Evolutionary conservation across 805 yeast genomes (phyloP), one percentile per base, ranked within the genome.

Genomic region (Sungouiozyma intestinalis): DNA sequence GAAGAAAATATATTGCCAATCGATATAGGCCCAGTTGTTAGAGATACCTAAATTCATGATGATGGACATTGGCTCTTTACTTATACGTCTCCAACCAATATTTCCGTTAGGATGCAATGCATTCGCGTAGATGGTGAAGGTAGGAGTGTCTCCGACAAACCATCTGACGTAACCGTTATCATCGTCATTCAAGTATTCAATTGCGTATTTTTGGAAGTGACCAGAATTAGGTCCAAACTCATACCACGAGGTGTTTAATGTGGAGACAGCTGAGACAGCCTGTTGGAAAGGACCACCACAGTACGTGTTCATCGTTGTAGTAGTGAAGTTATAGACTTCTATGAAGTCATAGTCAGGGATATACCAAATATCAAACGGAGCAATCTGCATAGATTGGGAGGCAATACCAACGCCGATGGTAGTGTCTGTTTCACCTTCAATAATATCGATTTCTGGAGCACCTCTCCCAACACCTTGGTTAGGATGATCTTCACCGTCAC

Each of bases 321-420:
- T 67, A 0, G 83, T 66, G 18, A 51, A 49, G 64, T 90, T 85
- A 63, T 82, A 68, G 47, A 90, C 67, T 57, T 79, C 88, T 41
- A 87, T 61, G 55, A 73, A 88, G 50, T 78, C 75, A 62, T 87
- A 87, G 64, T 90, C 94, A 4, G 96, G 95, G 57, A 74, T 72
- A 59, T 85, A 90, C 97, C 97, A 90, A 48, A 87, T 80, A 63
- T 90, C 97, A 58, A 77, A 77, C 8, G 97, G 97, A 15, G 97
- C 97, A 48, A 86, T 66, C 69, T 90, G 97, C 57, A 81, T 64
- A 3, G 97, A 86, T 64, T 90, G 98, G 3, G 97, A 85, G 1
- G 88, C 96, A 35, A 81, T 74, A 52, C 92, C 92, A 13, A 63
- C 66, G 41, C 72, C 72, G 16, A 69, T 42, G 13, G 60, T 67